Conservation (phyloP, 2,329 filamentous ascomycete species). For the Arachnomyces sp. region DNA sequence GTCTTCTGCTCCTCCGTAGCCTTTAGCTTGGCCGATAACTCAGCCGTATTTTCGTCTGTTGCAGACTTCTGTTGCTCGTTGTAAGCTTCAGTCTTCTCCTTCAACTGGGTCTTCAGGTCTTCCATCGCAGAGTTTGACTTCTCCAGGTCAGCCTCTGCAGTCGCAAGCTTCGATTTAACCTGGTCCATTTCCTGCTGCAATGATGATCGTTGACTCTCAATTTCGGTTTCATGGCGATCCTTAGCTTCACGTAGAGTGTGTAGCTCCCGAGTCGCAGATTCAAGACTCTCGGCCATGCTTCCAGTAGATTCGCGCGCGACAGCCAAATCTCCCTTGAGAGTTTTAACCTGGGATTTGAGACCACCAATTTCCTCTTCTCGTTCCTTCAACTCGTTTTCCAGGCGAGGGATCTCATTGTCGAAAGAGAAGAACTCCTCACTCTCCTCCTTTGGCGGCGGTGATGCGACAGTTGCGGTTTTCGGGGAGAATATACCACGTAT, state of each 20-base stretch:
- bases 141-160: conserved; percentile 24
- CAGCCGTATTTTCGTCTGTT: conserved; percentile 5
- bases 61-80: conserved; percentile 18
- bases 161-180: conserved; percentile 29
- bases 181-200: conserved; percentile 36
- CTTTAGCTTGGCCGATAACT: conserved; percentile 25
- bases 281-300: conserved; percentile 57
- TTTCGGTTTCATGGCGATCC: conserved; percentile 40
- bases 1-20: conserved; percentile 29
- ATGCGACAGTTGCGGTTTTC: conserved; percentile 24
- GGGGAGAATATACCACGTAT: conserved; percentile 33
- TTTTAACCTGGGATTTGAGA: conserved; percentile 60
- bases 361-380: conserved; percentile 62
- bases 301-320: conserved; percentile 62
- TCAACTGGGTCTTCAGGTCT: conserved; percentile 29
- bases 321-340: conserved; percentile 61
- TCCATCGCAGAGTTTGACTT: conserved; percentile 23
- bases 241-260: conserved; percentile 46
- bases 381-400: conserved; percentile 66
- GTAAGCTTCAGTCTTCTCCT: conserved; percentile 31
- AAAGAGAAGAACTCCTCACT: conserved; percentile 83
- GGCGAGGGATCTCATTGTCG: conserved; percentile 72
- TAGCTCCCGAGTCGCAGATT: conserved; percentile 58
- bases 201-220: conserved; percentile 36
- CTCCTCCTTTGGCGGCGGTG: conserved; percentile 27